Conservation (phyloP, 2,329 filamentous ascomycete genomes). For the Ophiostoma tasmaniense region DNA sequence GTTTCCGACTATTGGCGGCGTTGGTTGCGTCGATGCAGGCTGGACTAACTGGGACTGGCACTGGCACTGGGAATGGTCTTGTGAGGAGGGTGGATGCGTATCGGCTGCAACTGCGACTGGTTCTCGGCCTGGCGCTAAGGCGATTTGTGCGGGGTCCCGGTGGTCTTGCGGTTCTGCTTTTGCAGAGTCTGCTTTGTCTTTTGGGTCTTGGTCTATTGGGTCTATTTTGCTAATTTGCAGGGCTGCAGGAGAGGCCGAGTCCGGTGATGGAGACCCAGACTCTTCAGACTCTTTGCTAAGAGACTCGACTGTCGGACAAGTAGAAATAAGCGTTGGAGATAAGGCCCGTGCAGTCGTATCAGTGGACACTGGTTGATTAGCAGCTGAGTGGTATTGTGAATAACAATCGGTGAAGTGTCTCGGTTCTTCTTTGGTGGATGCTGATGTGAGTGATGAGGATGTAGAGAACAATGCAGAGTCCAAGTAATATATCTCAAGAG, state of each 20-base stretch:
- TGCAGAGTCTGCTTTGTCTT: background rate
- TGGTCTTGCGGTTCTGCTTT: background rate
- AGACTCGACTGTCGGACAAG: background rate
- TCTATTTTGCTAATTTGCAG: background rate
- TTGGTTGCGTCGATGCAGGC: background rate
- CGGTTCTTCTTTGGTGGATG: too few relatives aligned
- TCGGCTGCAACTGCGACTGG: slow-evolving; percentile 15
- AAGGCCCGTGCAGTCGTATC: background rate
- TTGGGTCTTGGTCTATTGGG: background rate
- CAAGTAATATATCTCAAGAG: too few relatives aligned
- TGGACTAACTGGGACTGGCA: background rate
- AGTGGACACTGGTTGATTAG: background rate
- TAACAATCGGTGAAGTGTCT: background rate
- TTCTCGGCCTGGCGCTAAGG: slow-evolving; percentile 11
- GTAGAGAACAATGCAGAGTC: too few relatives aligned
- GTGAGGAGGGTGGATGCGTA: background rate
- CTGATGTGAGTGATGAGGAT: too few relatives aligned
- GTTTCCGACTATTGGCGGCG: slow-evolving; percentile 7
- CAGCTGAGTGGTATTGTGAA: background rate
- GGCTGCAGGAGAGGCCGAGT: background rate
- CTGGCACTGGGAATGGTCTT: background rate
- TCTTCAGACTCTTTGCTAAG: background rate
- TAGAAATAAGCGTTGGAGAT: background rate
- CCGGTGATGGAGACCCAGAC: background rate
- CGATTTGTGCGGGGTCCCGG: slow-evolving; percentile 10